A percentile compares a stretch with the other conserved stretches of the same genome.
These are phyloP conservation scores for Cerrena zonata DNA, from an alignment of 1,284 basidiomycete species.

Conservation along the genomic window DNA sequence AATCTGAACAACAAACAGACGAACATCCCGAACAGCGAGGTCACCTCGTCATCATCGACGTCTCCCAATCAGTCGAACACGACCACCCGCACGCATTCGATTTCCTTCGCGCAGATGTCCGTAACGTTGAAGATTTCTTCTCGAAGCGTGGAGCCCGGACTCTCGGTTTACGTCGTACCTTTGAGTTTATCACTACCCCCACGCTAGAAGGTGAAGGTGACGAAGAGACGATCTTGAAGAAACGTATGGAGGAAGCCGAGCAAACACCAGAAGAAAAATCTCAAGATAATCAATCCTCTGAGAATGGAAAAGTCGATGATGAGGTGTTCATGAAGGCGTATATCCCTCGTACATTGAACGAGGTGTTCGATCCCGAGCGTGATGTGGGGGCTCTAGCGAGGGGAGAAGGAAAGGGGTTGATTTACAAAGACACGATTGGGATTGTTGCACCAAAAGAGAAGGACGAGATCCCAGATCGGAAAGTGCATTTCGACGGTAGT, in stretches of 20 bases:
- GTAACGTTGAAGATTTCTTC: conserved; percentile 93
- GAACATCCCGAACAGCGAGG: conserved; percentile 16
- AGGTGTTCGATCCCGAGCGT: conserved; percentile 88
- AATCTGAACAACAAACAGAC: not conserved
- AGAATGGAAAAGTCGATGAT: conserved; percentile 49
- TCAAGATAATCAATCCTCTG: conserved; percentile 21
- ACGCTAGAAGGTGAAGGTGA: conserved; percentile 33
- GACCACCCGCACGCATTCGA: conserved; percentile 96
- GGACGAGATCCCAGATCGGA: conserved; percentile 6
- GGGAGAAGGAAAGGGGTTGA: conserved; percentile 69
- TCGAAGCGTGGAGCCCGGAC: conserved; percentile 67
- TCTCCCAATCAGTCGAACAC: conserved; percentile 97
- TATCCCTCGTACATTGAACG: conserved; percentile 87
- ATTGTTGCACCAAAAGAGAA: conserved; percentile 39
- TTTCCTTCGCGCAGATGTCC: conserved; percentile 88
- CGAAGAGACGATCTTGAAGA: conserved; percentile 39
- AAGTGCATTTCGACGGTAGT: conserved; percentile 12
- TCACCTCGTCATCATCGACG: conserved; percentile 93
- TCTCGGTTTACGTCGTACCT: conserved; percentile 78
- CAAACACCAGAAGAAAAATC: conserved; percentile 19
- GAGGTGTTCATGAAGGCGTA: conserved; percentile 83
- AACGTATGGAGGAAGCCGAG: conserved; percentile 46
- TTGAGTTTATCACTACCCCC: conserved; percentile 82
- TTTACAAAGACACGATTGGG: conserved; percentile 82
- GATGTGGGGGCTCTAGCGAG: conserved; percentile 72